Evolutionary conservation across 306 rosid genomes (phyloP), one percentile per base, ranked within the genome.

Genomic region (Medicago lupulina): DNA sequence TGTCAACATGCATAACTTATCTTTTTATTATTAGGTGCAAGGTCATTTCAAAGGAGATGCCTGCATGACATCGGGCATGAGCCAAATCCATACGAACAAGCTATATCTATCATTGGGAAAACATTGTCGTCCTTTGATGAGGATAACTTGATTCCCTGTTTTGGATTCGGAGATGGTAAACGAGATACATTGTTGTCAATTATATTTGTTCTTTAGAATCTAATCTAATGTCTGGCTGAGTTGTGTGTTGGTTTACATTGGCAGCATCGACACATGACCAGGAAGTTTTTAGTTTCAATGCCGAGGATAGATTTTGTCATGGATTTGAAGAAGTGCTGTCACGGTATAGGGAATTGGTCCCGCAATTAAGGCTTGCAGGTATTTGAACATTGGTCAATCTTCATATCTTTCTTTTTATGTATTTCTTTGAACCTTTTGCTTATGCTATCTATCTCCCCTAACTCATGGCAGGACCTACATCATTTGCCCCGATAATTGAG

Each of bases 151-250:
- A 96, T 96, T 81, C 97, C 96, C 5, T 96, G 99, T 67, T 96
- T 85, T 76, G 99, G 99, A 78, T 96, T 92, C 64, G 99, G 99
- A 75, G 99, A 92, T 86, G 98, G 99, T 96, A 88, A 49, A 47
- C 31, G 28, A 12, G 34, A 74, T 69, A 43, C 70, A 34, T 38
- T 57, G 18, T 16, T 60, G 16, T 49, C 25, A 34, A 49, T 66
- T 74, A 16, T 14, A 46, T 19, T 71, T 9, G n/a, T 71, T 10
- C 73, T n/a, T 58, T 71, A 28, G 23, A 46, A 60, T 73, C 63
- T 49, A 39, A 61, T 64, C 39, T 19, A 28, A 16, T 69, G 58
- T 79, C 23, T 40, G 31, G 16, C 18, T 39, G 23, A 70, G 55
- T 81, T 62, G 60, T 65, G 57, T 72, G 9, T 74, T 77, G 69